A percentile compares a stretch with the other conserved stretches of the same genome.
These are phyloP conservation scores for Spinellus fusiger DNA, from an alignment of 192 early-diverging fungal species.

Conservation along the genomic window DNA sequence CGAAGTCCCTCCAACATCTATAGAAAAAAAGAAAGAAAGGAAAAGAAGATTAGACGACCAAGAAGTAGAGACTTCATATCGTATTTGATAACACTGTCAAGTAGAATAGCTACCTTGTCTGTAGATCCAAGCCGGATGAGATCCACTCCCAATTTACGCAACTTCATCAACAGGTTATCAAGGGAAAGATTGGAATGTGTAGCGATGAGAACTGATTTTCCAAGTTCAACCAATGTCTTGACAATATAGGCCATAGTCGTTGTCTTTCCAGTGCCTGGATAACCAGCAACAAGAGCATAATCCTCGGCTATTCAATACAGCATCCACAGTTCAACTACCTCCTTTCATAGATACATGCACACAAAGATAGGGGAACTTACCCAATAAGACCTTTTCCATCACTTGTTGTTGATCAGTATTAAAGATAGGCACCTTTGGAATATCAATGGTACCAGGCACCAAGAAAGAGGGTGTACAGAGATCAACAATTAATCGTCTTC, in stretches of 20 bases:
- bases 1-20: neutral
- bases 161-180: slow-evolving; percentile 87
- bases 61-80: neutral
- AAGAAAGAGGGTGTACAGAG: slow-evolving; percentile 62
- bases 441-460: neutral
- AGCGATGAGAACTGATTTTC: slow-evolving; percentile 77
- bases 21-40: neutral
- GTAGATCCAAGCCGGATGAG: slow-evolving; percentile 73
- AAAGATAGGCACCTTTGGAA: slow-evolving; percentile 32
- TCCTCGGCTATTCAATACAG: slow-evolving; percentile 53
- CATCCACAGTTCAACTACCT: neutral
- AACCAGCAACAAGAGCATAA: slow-evolving; percentile 88
- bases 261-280: slow-evolving; percentile 97
- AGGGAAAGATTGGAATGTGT: slow-evolving; percentile 92
- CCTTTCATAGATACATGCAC: neutral
- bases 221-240: slow-evolving; percentile 50
- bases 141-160: slow-evolving; percentile 56
- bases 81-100: neutral
- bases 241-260: slow-evolving; percentile 82
- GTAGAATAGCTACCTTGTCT: slow-evolving; percentile 36
- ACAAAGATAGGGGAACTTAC: slow-evolving; percentile 8
- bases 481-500: slow-evolving; percentile 73
- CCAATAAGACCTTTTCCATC: slow-evolving; percentile 62
- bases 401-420: slow-evolving; percentile 71
- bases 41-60: neutral